Conservation (phyloP, 163 green algal genomes). For the Scenedesmus sp. region DNA sequence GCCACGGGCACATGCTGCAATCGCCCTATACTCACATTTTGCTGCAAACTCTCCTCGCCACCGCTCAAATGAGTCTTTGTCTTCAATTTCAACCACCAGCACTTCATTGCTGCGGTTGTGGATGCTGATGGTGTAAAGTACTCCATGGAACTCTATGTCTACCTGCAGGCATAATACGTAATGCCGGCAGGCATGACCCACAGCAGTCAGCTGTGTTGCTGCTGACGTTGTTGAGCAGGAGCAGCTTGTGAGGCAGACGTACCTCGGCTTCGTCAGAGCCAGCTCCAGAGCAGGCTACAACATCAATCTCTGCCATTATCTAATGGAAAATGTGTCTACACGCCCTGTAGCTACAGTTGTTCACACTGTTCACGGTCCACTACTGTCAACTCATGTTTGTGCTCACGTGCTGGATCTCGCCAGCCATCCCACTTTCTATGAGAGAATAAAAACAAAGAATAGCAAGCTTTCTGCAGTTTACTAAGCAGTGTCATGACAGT, state of each 20-base stretch:
- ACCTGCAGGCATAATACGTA: slow-evolving; percentile 55
- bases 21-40: slow-evolving; percentile 63
- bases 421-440: neutral
- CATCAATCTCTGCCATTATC: slow-evolving; percentile 7
- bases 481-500: neutral
- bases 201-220: neutral
- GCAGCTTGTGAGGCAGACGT: neutral
- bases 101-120: slow-evolving; percentile 62
- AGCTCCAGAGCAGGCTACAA: neutral
- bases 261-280: neutral
- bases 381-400: neutral
- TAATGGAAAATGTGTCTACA: too few relatives aligned
- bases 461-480: too few relatives aligned
- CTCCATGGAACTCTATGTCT: slow-evolving; percentile 70
- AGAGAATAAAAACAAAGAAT: too few relatives aligned
- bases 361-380: neutral
- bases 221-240: neutral
- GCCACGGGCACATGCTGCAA: neutral
- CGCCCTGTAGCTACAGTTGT: neutral
- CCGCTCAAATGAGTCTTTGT: slow-evolving; percentile 64
- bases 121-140: slow-evolving; percentile 72
- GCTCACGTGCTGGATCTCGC: neutral
- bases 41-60: slow-evolving; percentile 82
- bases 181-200: neutral
- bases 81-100: slow-evolving; percentile 78